Evolutionary conservation across 495 filamentous ascomycete species (phyloP), one percentile per base, ranked within the genome.

Genomic region (Penicillium macrosclerotiorum): DNA sequence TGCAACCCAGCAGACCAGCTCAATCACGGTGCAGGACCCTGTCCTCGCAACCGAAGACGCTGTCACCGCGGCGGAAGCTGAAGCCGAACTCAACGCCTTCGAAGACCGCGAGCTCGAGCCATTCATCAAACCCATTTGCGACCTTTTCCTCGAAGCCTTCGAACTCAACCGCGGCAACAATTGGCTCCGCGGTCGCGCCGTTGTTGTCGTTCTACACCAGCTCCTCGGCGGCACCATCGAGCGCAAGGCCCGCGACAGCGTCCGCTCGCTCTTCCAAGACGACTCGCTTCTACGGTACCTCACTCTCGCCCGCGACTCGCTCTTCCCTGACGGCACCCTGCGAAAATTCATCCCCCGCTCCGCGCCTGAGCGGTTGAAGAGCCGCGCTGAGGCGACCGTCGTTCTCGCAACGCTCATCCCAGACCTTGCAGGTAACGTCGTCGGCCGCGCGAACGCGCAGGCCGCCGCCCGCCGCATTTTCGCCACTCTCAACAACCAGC

Each of bases 51-150:
- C 72, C n/a, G 78, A 81, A 56, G 77, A 86, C 44, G 79, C 80
- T 7, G 72, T 84, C 39, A 84, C 83, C 9, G 80, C 83, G 1
- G 89, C 88, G 3, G 94, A 99, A 70, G 92, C 92, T 2, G 90
- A 97, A 63, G 90, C 90, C 0, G 94, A 99, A 64, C 74, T 99
- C 17, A 88, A 86, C 34, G 94, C 94, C 4, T 97, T 95, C 52
- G 93, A 96, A 57, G 82, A 89, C 50, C 82, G 84, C 45, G 89
- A 95, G 54, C 73, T 89, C 0, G 89, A 95, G 59, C 94, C 94
- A 5, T 96, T 99, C 64, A 90, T 99, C 51, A 97, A 95, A 59
- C 94, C 94, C 6, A 95, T 99, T 51, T 96, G 90, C 65, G 93
- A 99, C 64, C 80, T 97, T 41, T 99, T 99, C 64, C 82, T 97